A percentile compares a stretch with the other conserved stretches of the same genome.
These are phyloP conservation scores for Wickerhamomyces chambardii DNA, from an alignment of 805 yeast species.

Conservation along the genomic window DNA sequence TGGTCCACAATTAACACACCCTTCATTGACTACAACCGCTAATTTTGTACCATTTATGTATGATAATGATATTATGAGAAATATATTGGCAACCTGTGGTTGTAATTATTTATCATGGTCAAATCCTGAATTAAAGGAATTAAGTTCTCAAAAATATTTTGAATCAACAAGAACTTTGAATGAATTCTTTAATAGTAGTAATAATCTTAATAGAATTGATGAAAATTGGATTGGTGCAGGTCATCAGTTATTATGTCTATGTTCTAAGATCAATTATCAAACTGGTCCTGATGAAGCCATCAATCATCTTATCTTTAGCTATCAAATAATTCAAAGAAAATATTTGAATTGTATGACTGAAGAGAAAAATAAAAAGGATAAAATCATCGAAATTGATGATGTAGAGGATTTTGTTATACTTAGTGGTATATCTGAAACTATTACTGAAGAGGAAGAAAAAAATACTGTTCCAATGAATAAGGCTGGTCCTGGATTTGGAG, in stretches of 20 bases:
- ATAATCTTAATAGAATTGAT: not conserved
- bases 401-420: not conserved
- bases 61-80: conserved; percentile 19
- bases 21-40: conserved; percentile 27
- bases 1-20: conserved; percentile 33
- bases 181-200: not conserved
- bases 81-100: conserved; percentile 32
- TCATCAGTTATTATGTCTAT: conserved; percentile 27
- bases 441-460: conserved; percentile 4
- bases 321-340: conserved; percentile 24
- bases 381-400: too few species aligned
- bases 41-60: conserved; percentile 29
- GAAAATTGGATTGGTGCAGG: conserved; percentile 32
- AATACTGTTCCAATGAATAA: too few species aligned
- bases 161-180: conserved; percentile 12
- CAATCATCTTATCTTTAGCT: conserved; percentile 24
- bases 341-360: too few species aligned
- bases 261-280: conserved; percentile 23
- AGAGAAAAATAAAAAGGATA: too few species aligned
- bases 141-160: conserved; percentile 16
- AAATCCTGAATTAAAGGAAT: conserved; percentile 15
- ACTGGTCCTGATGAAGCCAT: conserved; percentile 20
- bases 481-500: too few species aligned
- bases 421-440: conserved; percentile 5
- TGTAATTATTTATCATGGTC: conserved; percentile 23